phyloP scores from a whole-genome alignment of 176 grass and related monocot genomes.

The Musa troglodytarum region DNA sequence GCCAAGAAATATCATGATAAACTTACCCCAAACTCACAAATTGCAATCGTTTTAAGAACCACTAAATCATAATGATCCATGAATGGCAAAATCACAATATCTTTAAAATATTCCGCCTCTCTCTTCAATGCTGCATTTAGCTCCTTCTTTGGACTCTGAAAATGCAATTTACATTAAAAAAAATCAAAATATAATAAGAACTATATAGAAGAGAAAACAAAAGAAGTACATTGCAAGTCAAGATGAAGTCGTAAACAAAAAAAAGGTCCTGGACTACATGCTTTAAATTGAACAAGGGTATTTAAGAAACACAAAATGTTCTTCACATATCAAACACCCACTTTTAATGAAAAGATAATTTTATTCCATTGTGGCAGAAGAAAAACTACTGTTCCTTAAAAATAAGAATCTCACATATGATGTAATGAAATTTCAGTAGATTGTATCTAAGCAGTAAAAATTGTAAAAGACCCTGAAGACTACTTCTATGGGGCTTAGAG shows the following conservation, averaged over 20 bases:
- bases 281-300: neutral
- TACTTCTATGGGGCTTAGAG: too few species aligned
- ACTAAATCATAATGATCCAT: slow-evolving; percentile 86
- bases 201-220: neutral
- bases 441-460: too few species aligned
- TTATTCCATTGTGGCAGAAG: too few species aligned
- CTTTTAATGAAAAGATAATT: too few species aligned
- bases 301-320: too few species aligned
- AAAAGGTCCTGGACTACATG: neutral
- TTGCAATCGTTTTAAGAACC: slow-evolving; percentile 93
- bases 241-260: too few species aligned
- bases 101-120: slow-evolving; percentile 90
- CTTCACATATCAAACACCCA: too few species aligned
- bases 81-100: slow-evolving; percentile 78
- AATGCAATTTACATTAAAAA: slow-evolving; percentile 16
- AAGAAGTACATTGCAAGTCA: too few species aligned
- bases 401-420: too few species aligned
- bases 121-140: slow-evolving; percentile 84
- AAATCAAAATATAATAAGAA: neutral
- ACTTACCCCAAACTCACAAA: slow-evolving; percentile 84
- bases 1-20: neutral
- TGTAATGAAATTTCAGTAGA: too few species aligned
- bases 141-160: slow-evolving; percentile 87
- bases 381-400: too few species aligned
- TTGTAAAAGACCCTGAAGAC: too few species aligned